These are phyloP conservation scores for Pseudopyricularia cyperi DNA, from an alignment of 2,329 filamentous ascomycete genomes.

Conservation along the genomic window DNA sequence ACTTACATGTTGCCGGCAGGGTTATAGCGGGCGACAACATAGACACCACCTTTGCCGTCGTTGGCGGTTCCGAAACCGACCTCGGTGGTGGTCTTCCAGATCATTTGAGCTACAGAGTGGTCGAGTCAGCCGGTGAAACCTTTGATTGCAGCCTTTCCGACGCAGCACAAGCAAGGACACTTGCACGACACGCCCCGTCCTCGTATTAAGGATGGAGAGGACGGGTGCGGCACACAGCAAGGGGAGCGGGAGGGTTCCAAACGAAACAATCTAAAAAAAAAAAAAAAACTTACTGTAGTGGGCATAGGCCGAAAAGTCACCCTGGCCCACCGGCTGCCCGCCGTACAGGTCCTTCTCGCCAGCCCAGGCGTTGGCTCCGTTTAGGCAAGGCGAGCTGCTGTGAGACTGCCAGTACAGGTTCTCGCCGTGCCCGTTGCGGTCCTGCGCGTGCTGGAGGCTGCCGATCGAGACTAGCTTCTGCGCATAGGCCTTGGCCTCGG, in stretches of 20 bases:
- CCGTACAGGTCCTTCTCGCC: conserved; percentile 18
- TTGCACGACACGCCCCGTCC: too few relatives aligned
- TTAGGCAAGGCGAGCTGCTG: conserved; percentile 8
- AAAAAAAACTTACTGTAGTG: conserved; percentile 17
- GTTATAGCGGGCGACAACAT: conserved; percentile 4
- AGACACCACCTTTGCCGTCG: conserved; percentile 4
- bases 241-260: neutral
- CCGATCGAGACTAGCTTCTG: conserved; percentile 15
- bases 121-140: neutral
- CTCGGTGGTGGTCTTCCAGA: conserved; percentile 11
- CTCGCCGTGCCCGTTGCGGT: conserved; percentile 13
- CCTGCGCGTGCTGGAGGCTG: conserved; percentile 14
- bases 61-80: conserved; percentile 2
- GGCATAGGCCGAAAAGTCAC: conserved; percentile 18
- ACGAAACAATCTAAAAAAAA: neutral
- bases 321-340: conserved; percentile 19
- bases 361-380: conserved; percentile 18
- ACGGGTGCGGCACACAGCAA: neutral
- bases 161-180: neutral
- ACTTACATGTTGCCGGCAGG: conserved; percentile 5
- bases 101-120: conserved; percentile 11
- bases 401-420: conserved; percentile 16
- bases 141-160: neutral
- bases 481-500: conserved; percentile 15
- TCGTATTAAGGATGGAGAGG: neutral